Base-by-base conservation (phyloP, 805 yeast genomes). In the Komagataella kurtzmanii region DNA sequence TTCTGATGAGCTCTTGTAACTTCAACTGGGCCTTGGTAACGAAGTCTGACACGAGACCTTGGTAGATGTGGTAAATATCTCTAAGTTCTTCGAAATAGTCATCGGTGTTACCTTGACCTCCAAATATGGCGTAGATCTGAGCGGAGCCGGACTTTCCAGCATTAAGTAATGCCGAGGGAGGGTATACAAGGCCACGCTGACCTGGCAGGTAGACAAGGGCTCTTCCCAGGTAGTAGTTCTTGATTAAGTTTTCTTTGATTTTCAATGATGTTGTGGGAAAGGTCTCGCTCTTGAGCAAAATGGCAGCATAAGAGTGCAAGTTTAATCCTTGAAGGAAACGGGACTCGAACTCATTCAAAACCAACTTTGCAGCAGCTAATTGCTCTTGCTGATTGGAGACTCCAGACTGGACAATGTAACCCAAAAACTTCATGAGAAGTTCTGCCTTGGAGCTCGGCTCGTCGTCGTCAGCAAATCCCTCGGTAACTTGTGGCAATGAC, bases 91-190 rank as follows among this genome's bases (percentile, higher is more conserved):
- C 97, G 61, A 93, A 93, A 74, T 88, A 93, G 66, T 93, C 97
- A 65, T 93, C 98, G 51, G 95, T 83, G 73, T 88, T 91, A 70
- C 99, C 99, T 74, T 93, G 99, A 63, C 99, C 99, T 66, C 99
- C 99, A 62, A 91, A 93, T 59, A 93, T 81, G 56, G 97, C 96
- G 54, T 77, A 80, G 52, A 90, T 68, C 54, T 75, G 73, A 47
- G 90, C 87, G 50, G 75, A 69, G 46, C 74, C 70, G 53, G 74
- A 73, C 50, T 72, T 63, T n/a, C 77, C 78, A 50, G 85, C 80
- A 55, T 80, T 74, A 65, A 88, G 76, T 53, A 91, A 74, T 50
- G 85, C 81, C 17, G 53, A 24, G 17, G 58, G 43, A 17, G 54
- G 47, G 17, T 18, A 24, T 5, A 47, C 49, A 48, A 58, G 48